Evolutionary conservation across 352 stramenopile species (phyloP).

Genomic region (Phytopythium montanum): DNA sequence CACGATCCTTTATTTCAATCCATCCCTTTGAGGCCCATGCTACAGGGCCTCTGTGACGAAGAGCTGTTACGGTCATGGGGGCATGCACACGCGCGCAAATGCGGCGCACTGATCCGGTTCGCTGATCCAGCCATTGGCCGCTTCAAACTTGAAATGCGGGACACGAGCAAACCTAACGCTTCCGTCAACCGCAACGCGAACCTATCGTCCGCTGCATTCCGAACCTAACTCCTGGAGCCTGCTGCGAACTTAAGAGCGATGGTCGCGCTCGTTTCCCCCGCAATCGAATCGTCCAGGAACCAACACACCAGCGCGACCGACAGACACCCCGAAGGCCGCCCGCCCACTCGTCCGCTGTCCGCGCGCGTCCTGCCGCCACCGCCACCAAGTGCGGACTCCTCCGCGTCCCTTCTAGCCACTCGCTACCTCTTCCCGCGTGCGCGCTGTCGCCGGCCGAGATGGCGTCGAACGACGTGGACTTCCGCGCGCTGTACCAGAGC

Average conservation of each 20-base stretch:
- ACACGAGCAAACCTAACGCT: too few relatives aligned
- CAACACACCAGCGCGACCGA: not conserved
- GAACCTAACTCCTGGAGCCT: too few relatives aligned
- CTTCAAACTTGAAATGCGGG: too few relatives aligned
- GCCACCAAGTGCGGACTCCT: not conserved
- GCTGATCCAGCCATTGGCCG: too few relatives aligned
- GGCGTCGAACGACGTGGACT: conserved; percentile 64
- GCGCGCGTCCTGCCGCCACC: not conserved
- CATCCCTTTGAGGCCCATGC: too few relatives aligned
- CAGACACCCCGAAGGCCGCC: not conserved
- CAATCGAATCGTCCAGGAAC: conserved; percentile 6
- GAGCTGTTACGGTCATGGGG: too few relatives aligned
- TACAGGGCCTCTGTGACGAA: too few relatives aligned
- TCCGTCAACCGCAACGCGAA: too few relatives aligned
- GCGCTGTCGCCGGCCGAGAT: conserved; percentile 8
- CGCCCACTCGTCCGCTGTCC: not conserved
- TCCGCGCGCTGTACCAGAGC: conserved; percentile 85
- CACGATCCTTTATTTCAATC: too few relatives aligned
- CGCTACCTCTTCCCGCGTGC: not conserved
- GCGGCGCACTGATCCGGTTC: too few relatives aligned
- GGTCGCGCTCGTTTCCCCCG: conserved; percentile 4
- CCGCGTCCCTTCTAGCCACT: conserved; percentile 4
- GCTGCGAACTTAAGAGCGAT: not conserved
- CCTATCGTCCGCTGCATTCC: too few relatives aligned
- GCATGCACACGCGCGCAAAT: too few relatives aligned